phyloP scores from a whole-genome alignment of 1,284 basidiomycete genomes.

The Fistulinella cinereoalba region DNA sequence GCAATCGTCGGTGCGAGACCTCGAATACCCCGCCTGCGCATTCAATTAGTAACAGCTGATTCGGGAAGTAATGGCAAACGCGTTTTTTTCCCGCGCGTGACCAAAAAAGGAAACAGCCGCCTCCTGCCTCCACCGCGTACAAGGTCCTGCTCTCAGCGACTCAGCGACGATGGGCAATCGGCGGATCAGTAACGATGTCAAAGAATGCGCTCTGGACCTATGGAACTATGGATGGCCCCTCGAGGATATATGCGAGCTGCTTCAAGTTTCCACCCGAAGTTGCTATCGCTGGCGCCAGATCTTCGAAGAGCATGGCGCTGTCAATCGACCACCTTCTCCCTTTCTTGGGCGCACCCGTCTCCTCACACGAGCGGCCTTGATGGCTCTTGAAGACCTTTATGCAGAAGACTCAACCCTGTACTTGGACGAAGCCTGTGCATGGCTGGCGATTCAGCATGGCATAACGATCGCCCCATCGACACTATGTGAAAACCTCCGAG shows the following conservation, averaged over 20 bases:
- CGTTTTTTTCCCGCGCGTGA: too few species aligned
- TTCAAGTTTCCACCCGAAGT: background rate
- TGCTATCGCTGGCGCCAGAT: background rate
- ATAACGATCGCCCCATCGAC: background rate
- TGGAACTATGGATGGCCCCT: constrained; percentile 2
- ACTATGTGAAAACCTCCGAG: background rate
- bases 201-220: background rate
- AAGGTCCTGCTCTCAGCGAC: too few species aligned
- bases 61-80: too few species aligned
- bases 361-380: background rate
- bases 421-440: background rate
- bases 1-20: too few species aligned
- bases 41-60: too few species aligned
- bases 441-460: background rate
- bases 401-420: background rate
- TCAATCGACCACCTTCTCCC: constrained; percentile 2
- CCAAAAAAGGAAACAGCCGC: too few species aligned
- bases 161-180: background rate
- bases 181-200: background rate
- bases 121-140: too few species aligned
- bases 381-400: background rate
- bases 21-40: too few species aligned
- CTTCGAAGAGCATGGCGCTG: background rate
- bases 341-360: background rate
- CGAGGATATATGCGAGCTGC: constrained; percentile 2